Evolutionary conservation across 2,329 filamentous ascomycete species (phyloP).

Genomic region (Endothia cerciana): DNA sequence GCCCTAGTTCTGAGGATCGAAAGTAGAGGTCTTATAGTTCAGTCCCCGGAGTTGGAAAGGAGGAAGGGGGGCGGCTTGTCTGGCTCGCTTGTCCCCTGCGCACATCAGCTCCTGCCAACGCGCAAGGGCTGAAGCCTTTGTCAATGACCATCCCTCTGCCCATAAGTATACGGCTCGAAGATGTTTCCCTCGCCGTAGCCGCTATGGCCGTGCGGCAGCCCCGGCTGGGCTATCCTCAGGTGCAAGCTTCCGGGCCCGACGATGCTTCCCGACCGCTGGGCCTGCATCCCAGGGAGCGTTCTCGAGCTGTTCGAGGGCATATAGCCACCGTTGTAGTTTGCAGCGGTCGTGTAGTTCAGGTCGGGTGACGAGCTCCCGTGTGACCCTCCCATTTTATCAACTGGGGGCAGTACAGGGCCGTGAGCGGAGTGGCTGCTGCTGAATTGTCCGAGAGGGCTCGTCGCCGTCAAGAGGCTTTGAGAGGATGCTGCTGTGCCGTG

Average conservation of each 20-base stretch:
- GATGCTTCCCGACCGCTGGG: slow-evolving; percentile 21
- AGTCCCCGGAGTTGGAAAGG: background rate
- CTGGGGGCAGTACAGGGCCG: slow-evolving; percentile 20
- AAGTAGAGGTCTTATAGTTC: background rate
- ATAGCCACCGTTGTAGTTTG: slow-evolving; percentile 25
- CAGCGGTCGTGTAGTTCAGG: slow-evolving; percentile 28
- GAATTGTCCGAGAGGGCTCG: slow-evolving; percentile 26
- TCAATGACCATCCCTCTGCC: slow-evolving; percentile 26
- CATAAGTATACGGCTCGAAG: slow-evolving; percentile 25
- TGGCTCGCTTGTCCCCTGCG: background rate
- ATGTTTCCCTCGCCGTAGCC: slow-evolving; percentile 27
- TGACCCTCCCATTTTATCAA: slow-evolving; percentile 22
- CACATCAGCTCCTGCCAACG: background rate
- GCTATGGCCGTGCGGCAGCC: slow-evolving; percentile 20
- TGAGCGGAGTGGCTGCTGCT: slow-evolving; percentile 25
- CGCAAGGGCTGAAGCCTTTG: background rate
- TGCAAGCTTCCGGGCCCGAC: slow-evolving; percentile 17
- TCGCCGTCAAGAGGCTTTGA: slow-evolving; percentile 22
- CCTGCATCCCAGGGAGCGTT: slow-evolving; percentile 22
- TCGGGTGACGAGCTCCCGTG: slow-evolving; percentile 26
- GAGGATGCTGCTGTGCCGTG: slow-evolving; percentile 17
- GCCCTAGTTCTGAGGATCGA: background rate
- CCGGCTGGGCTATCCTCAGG: slow-evolving; percentile 22
- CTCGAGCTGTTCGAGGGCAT: slow-evolving; percentile 24
- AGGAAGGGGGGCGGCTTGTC: background rate